Conservation (phyloP, 139 green algal genomes). For the Picochlorum costavermella region DNA sequence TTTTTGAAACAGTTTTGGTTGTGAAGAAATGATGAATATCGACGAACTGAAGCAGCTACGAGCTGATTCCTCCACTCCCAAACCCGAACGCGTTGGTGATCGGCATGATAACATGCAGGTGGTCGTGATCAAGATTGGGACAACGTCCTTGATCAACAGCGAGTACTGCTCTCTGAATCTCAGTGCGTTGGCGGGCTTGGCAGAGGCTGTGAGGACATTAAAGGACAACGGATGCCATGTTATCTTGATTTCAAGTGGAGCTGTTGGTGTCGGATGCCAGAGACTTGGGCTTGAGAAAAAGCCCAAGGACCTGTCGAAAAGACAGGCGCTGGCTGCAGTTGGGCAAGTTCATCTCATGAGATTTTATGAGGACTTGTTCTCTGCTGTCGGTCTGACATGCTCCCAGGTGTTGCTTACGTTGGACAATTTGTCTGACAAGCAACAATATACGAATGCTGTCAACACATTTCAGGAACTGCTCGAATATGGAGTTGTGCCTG, state of each 20-base stretch:
- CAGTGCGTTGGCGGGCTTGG: conserved; percentile 60
- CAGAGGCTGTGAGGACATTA: conserved; percentile 45
- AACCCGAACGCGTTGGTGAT: no score
- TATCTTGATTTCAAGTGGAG: conserved; percentile 79
- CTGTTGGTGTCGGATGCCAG: conserved; percentile 82
- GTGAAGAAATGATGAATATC: no score
- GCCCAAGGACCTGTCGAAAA: conserved; percentile 59
- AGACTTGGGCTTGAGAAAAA: conserved; percentile 52
- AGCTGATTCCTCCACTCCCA: no score
- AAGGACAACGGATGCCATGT: conserved; percentile 60
- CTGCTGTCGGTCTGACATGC: conserved; percentile 63
- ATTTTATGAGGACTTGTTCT: conserved; percentile 89
- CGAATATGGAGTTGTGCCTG: conserved; percentile 62
- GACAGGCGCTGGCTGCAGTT: conserved; percentile 78
- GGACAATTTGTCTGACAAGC: conserved; percentile 75
- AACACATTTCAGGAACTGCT: conserved; percentile 87
- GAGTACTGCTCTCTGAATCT: conserved; percentile 68
- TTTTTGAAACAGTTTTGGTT: no score
- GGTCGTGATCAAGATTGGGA: conserved; percentile 88
- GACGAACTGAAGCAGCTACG: no score
- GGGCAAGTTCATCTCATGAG: conserved; percentile 87
- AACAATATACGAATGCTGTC: conserved; percentile 79
- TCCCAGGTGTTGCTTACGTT: conserved; percentile 87
- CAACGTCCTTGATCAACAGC: conserved; percentile 62
- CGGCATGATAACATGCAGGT: no score